Conservation (phyloP, 192 early-diverging fungal genomes). For the Funneliformis mosseae region DNA sequence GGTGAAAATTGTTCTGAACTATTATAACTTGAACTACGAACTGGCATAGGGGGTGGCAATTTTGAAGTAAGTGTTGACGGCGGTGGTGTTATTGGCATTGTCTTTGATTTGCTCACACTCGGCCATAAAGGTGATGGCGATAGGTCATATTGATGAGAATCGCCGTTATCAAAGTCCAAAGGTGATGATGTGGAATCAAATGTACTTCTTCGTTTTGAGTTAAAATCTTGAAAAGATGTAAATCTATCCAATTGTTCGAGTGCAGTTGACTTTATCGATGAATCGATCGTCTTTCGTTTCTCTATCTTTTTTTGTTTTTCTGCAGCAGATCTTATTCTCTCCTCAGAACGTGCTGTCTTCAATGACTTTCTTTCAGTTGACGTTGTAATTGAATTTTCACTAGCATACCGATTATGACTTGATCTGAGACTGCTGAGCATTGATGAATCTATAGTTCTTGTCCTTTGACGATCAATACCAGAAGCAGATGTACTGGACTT, state of each 20-base stretch:
- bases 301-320: constrained; percentile 13
- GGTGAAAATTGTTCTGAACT: constrained; percentile 4
- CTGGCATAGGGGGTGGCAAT: constrained; percentile 7
- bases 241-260: constrained; percentile 4
- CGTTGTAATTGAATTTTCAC: constrained; percentile 1
- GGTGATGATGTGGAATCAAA: neutral
- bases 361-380: constrained; percentile 11
- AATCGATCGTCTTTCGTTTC: constrained; percentile 24
- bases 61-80: constrained; percentile 2
- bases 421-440: neutral
- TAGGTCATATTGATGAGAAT: neutral
- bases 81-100: constrained; percentile 27
- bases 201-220: neutral
- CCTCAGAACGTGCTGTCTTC: constrained; percentile 23
- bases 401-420: constrained; percentile 24
- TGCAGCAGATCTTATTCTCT: neutral
- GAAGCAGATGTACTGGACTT: neutral
- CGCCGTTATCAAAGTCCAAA: neutral
- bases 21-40: constrained; percentile 22
- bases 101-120: constrained; percentile 13
- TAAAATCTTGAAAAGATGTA: neutral
- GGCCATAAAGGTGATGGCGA: constrained; percentile 25
- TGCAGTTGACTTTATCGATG: constrained; percentile 6
- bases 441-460: neutral
- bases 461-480: neutral